Evolutionary conservation across 2,329 filamentous ascomycete species (phyloP), one percentile per base, ranked within the genome.

Genomic region (Ambrosiella cleistominuta): DNA sequence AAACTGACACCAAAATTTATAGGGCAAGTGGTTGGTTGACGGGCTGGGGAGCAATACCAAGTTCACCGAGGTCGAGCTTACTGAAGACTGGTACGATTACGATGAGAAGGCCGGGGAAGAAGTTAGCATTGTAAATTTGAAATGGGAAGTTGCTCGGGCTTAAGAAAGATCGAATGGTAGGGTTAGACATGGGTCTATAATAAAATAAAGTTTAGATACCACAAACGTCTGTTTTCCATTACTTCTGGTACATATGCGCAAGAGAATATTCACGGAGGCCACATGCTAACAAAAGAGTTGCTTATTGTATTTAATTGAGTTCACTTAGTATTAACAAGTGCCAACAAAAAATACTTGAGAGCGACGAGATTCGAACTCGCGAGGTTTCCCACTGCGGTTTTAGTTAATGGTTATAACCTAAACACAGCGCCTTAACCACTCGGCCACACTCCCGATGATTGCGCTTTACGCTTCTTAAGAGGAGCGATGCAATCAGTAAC

Each of bases 61-160:
- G 65, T 98, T 98, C 66, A 76, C 80, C 0, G 81, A 72, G 4
- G 86, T 97, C 57, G 90, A 97, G 64, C 71, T 98, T 58, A 74
- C 75, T 0, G 93, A 98, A 36, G 93, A 98, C 65, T 98, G 93
- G 93, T 98, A 86, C 70, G 91, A 97, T 65, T 98, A 97, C 66
- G 90, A 97, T 64, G 90, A 97, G 71, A 96, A 97, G 74, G 79
- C 87, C 0, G 78, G 84, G 0, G 88, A 95, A 54, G 90, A 97
- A 70, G 90, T 96, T 52, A 93, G 87, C 69, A 89, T 96, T 68
- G 91, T 88, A 68, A 87, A 93, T 37, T 70, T 95, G 58, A 86
- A 80, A 62, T 98, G 89, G 88, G 83, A 89, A 63, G 85, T 98
- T 63, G 78, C 80, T 63, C 77, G 88, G 63, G 80, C 82, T 40